Conservation (phyloP, 768 basidiomycete species). For the Suillus clintonianus region DNA sequence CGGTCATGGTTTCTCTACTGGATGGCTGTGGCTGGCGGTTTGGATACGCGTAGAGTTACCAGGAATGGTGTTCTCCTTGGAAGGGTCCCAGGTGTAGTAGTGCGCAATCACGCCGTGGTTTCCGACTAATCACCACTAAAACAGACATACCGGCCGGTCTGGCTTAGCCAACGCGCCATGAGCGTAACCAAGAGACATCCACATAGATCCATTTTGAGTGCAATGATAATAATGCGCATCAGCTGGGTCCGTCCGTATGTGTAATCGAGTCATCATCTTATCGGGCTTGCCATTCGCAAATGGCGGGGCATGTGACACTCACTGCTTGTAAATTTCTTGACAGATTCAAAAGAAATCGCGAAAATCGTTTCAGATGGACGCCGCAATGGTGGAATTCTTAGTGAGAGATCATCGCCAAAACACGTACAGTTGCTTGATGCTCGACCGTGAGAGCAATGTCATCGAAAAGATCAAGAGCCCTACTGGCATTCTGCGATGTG, state of each 20-base stretch:
- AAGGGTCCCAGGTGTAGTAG: neutral
- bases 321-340: neutral
- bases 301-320: neutral
- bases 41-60: no score
- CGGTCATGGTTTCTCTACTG: neutral
- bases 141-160: neutral
- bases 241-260: neutral
- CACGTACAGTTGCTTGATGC: neutral
- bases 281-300: neutral
- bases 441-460: neutral
- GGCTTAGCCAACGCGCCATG: neutral
- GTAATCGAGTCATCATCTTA: neutral
- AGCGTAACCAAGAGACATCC: neutral
- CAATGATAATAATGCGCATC: neutral
- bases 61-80: neutral
- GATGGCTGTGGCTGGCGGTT: neutral
- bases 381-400: neutral
- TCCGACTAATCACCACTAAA: neutral
- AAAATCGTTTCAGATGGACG: neutral
- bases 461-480: neutral
- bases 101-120: neutral
- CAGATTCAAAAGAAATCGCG: neutral
- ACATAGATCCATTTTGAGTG: neutral
- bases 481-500: neutral
- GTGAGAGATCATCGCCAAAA: neutral